Base-by-base conservation (phyloP, 352 stramenopile genomes). In the Phytophthora boehmeriae region DNA sequence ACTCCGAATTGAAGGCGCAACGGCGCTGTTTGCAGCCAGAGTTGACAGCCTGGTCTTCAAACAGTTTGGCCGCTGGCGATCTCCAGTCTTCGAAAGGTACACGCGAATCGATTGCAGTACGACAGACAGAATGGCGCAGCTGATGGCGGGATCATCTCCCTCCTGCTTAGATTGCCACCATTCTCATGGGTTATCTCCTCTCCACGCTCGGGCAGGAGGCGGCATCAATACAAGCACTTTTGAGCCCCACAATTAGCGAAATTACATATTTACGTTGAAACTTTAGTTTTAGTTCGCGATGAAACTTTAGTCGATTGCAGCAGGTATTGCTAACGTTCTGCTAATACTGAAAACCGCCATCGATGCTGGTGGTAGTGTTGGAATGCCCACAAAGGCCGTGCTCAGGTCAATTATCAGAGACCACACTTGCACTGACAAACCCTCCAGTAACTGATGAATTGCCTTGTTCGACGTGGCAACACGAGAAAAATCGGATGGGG, bases 11-110 rank as follows among this genome's bases (percentile, higher is more conserved):
- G 51, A 52, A 8, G 59, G 52, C 25, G 46, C 59, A 9, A 54
- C 46, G 13, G 59, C 52, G 5, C 38, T 68, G 0, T 62, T 68
- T 14, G 28, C 27, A 0, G 35, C 51, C 32, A 45, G 59, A 0
- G 35, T 58, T 16, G 39, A 63, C 30, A 48, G 45, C 5, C 45
- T 62, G 17, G 35, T 44, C 19, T 59, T 68, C n/a, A 68, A 68
- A 17, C 6, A 47, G 4, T 63, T 63, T 17, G 51, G 53, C 20
- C 50, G 59, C 14, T 67, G 59, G 59, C 13, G 16, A 0, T 67
- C 59, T 43, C 32, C 13, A n/a, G 34, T 23, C 4, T 51, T 42
- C 19, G 43, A 66, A 19, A 16, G 44, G n/a, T 66, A 61, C 43
- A 52, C 59, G 6, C 50, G 51, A 2, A 59, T 59, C 5, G 20